These are phyloP conservation scores for Teunomyces gatunensis DNA, from an alignment of 805 yeast species.

Conservation along the genomic window DNA sequence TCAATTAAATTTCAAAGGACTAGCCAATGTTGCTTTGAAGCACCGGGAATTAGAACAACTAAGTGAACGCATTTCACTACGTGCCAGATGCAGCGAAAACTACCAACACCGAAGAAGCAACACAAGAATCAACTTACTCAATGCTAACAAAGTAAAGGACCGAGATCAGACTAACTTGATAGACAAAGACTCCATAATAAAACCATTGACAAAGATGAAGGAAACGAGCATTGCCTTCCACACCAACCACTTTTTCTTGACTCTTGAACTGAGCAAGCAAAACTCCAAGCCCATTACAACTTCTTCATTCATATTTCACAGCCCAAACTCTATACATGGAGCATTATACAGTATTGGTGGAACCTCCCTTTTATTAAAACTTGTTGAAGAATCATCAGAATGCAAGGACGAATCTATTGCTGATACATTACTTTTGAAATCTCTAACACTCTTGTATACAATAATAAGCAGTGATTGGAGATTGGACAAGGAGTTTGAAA, in stretches of 20 bases:
- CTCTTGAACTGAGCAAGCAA: conserved; percentile 7
- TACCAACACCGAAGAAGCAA: not conserved
- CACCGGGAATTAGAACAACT: conserved; percentile 26
- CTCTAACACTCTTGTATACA: conserved; percentile 42
- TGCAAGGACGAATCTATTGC: conserved; percentile 12
- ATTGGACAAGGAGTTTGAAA: conserved; percentile 55
- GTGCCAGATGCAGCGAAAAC: not conserved
- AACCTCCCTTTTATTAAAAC: conserved; percentile 40
- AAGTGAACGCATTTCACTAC: not conserved
- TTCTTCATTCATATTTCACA: conserved; percentile 17
- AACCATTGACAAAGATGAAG: conserved; percentile 14
- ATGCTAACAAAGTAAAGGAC: not conserved
- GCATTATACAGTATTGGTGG: conserved; percentile 52
- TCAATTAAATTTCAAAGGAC: conserved; percentile 37
- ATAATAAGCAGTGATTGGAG: conserved; percentile 49
- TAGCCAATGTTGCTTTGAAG: conserved; percentile 35
- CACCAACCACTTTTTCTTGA: conserved; percentile 9
- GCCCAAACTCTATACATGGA: conserved; percentile 24
- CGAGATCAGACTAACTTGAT: conserved; percentile 3
- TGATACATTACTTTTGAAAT: conserved; percentile 25
- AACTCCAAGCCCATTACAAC: conserved; percentile 4
- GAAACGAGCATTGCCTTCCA: conserved; percentile 20
- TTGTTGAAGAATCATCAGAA: conserved; percentile 45
- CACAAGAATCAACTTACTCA: not conserved
- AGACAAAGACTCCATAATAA: conserved; percentile 15